Evolutionary conservation across 495 filamentous ascomycete genomes (phyloP).

Genomic region (Xanthoparmelia taractica): DNA sequence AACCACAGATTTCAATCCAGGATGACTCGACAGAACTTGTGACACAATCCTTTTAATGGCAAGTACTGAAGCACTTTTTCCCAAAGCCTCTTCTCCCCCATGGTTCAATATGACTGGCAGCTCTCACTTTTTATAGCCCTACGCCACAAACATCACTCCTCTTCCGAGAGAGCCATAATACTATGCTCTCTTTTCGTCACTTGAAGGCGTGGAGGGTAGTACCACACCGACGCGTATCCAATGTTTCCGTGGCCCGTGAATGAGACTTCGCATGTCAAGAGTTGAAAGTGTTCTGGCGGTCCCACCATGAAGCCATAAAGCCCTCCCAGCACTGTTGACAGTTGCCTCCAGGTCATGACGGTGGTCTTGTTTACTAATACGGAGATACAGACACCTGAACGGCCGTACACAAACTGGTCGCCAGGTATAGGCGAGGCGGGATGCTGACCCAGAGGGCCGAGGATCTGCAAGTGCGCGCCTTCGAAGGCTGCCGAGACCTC

Average conservation of each 20-base stretch:
- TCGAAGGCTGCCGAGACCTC: conserved; percentile 1
- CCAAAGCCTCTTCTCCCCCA: too few species aligned
- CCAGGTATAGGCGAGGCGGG: neutral
- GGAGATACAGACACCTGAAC: neutral
- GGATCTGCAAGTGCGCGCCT: neutral
- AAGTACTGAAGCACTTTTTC: too few species aligned
- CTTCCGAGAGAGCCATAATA: too few species aligned
- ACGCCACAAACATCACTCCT: too few species aligned
- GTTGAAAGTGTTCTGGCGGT: neutral
- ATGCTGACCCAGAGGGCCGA: neutral
- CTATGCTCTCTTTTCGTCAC: neutral
- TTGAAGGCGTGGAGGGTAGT: neutral
- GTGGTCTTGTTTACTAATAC: neutral
- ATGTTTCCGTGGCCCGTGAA: neutral
- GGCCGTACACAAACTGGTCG: neutral
- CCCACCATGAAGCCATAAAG: neutral
- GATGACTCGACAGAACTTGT: too few species aligned
- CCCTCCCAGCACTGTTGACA: neutral
- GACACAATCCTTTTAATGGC: too few species aligned
- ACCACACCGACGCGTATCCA: neutral
- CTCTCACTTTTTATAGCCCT: too few species aligned
- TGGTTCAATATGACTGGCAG: too few species aligned
- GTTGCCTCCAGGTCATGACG: neutral
- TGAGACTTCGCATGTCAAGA: neutral
- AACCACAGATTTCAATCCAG: too few species aligned